Conservation (phyloP, 2,329 filamentous ascomycete genomes). For the Aureobasidium leucospermi region DNA sequence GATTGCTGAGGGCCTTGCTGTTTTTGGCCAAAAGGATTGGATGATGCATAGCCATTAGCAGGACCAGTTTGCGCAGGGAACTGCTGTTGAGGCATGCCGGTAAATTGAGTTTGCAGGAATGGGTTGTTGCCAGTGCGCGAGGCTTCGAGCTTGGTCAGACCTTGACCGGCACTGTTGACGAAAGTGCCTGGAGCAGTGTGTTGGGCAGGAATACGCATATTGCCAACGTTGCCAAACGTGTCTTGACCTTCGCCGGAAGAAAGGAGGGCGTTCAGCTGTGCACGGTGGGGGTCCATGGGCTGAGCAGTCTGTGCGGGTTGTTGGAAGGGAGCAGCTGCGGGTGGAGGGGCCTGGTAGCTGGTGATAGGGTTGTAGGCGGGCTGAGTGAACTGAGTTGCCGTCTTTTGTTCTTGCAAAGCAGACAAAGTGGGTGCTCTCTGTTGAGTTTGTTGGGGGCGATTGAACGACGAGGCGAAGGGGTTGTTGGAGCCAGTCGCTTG, state of each 20-base stretch:
- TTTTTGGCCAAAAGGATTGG: constrained; percentile 49
- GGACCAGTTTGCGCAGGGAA: constrained; percentile 39
- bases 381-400: constrained; percentile 55
- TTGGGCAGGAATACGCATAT: constrained; percentile 89
- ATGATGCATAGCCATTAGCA: constrained; percentile 38
- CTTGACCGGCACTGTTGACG: constrained; percentile 86
- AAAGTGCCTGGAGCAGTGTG: constrained; percentile 95
- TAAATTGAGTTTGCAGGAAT: constrained; percentile 78
- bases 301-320: constrained; percentile 24
- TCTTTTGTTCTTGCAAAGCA: constrained; percentile 76
- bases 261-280: constrained; percentile 78
- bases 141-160: constrained; percentile 63
- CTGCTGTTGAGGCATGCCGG: constrained; percentile 49
- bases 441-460: constrained; percentile 46
- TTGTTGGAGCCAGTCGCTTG: constrained; percentile 96
- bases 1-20: constrained; percentile 38
- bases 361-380: constrained; percentile 39
- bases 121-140: constrained; percentile 74
- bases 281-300: constrained; percentile 50
- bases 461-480: constrained; percentile 75
- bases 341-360: constrained; percentile 41
- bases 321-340: constrained; percentile 36
- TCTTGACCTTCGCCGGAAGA: constrained; percentile 87
- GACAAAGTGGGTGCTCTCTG: constrained; percentile 63
- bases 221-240: constrained; percentile 95